A percentile compares a stretch with the other conserved stretches of the same genome.
These are phyloP conservation scores for Didymella exigua DNA, from an alignment of 2,329 filamentous ascomycete genomes.

Conservation along the genomic window DNA sequence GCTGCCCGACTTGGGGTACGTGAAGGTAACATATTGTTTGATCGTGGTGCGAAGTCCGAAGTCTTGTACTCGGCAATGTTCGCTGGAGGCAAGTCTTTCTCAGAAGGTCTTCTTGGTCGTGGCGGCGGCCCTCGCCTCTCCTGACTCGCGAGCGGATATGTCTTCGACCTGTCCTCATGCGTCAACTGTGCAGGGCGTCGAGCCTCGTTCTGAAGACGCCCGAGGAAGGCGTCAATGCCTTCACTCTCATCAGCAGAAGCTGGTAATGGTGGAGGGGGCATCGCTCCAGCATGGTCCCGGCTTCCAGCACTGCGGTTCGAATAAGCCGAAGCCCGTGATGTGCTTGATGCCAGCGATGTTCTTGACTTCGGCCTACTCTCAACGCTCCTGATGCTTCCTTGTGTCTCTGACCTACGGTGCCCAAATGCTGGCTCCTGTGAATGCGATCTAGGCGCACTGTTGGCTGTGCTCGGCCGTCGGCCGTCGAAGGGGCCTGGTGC, in stretches of 20 bases:
- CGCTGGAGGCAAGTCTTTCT: conserved; percentile 29
- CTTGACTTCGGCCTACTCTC: conserved; percentile 36
- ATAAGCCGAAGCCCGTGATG: conserved; percentile 39
- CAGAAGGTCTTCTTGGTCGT: conserved; percentile 34
- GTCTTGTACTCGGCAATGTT: conserved; percentile 29
- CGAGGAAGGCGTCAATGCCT: conserved; percentile 48
- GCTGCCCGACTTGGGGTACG: conserved; percentile 33
- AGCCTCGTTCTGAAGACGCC: conserved; percentile 44
- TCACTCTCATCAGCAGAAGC: conserved; percentile 32
- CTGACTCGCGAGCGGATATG: conserved; percentile 30
- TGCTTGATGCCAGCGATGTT: conserved; percentile 37
- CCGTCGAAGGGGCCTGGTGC: conserved; percentile 69
- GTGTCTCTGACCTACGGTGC: conserved; percentile 45
- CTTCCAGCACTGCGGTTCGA: conserved; percentile 35
- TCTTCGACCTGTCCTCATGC: conserved; percentile 25
- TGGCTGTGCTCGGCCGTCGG: conserved; percentile 39
- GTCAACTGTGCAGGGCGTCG: conserved; percentile 22
- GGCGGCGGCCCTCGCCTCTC: conserved; percentile 28
- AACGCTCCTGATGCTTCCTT: conserved; percentile 39
- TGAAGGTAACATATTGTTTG: conserved; percentile 30
- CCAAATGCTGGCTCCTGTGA: conserved; percentile 32
- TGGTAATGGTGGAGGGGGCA: conserved; percentile 25
- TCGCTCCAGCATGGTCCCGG: conserved; percentile 25
- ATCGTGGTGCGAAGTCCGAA: conserved; percentile 24
- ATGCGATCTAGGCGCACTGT: conserved; percentile 40